Percentiles rank a stretch among this genome's conserved stretches.
Conservation (phyloP, 345 rosid genomes). For the Corymbia maculata region DNA sequence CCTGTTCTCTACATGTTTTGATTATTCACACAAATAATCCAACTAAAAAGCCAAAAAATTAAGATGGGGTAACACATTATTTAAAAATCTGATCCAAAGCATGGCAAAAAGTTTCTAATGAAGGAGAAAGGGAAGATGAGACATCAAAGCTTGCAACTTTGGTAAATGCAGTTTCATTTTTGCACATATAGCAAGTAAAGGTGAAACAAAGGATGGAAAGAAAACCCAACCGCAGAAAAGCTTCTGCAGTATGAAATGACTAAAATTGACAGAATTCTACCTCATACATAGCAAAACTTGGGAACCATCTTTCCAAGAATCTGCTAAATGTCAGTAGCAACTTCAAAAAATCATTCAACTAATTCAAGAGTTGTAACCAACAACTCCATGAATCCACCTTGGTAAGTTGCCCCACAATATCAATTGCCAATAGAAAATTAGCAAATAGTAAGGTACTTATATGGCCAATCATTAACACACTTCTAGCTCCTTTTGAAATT, state of each 20-base stretch:
- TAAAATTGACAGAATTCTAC: neutral
- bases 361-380: neutral
- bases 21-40: neutral
- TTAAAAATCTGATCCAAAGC: neutral
- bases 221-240: neutral
- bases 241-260: neutral
- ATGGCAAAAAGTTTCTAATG: neutral
- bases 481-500: neutral
- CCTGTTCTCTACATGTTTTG: neutral
- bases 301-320: neutral
- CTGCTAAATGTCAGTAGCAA: neutral
- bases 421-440: neutral
- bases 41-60: rapidly evolving
- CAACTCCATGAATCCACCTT: neutral
- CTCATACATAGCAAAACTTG: neutral
- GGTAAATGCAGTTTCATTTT: neutral
- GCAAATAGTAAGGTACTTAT: neutral
- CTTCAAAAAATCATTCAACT: neutral
- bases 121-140: neutral
- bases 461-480: neutral
- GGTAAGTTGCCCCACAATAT: neutral
- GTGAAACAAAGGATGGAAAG: neutral
- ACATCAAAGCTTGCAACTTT: neutral
- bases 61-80: neutral
- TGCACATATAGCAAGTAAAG: neutral